Percentiles rank a stretch among this genome's conserved stretches.
These are phyloP conservation scores for Obelidium mucronatum DNA, from an alignment of 192 early-diverging fungal genomes.

Conservation along the genomic window DNA sequence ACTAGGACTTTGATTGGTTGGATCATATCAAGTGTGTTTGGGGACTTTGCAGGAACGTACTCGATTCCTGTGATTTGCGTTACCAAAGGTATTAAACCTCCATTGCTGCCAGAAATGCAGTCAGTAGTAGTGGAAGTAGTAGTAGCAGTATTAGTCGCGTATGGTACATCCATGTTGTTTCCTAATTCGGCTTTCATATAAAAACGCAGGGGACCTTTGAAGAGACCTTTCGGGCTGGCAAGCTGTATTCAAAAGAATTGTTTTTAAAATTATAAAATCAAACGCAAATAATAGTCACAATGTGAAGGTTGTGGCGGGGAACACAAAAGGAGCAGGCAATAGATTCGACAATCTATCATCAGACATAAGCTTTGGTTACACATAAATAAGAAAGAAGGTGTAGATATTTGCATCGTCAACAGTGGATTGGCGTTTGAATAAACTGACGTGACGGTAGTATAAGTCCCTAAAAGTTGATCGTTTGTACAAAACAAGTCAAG, in stretches of 20 bases:
- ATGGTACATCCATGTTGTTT: no score
- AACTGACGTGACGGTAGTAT: slow-evolving; percentile 43
- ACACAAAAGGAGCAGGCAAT: slow-evolving; percentile 47
- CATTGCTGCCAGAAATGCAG: slow-evolving; percentile 8
- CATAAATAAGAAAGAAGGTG: background rate
- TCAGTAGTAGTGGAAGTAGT: slow-evolving; percentile 27
- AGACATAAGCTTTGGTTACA: background rate
- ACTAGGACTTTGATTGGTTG: slow-evolving; percentile 36
- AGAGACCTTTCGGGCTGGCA: slow-evolving; percentile 45
- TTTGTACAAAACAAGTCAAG: no score
- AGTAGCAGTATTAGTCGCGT: slow-evolving; percentile 22
- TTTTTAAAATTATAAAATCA: background rate
- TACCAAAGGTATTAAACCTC: slow-evolving; percentile 36
- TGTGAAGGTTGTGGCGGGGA: slow-evolving; percentile 34
- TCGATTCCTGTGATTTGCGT: background rate
- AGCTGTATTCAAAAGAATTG: no score
- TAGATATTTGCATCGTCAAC: slow-evolving; percentile 37
- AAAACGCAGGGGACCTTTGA: slow-evolving; percentile 33
- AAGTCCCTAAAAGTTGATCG: no score
- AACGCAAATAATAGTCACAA: slow-evolving; percentile 15
- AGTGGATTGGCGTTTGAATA: slow-evolving; percentile 36
- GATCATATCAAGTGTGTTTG: background rate
- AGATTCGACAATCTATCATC: slow-evolving; percentile 39
- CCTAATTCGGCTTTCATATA: no score
- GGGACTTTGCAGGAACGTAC: background rate